phyloP scores from a whole-genome alignment of 371 early-diverging fungal genomes.

The Hamiltosporidium tvaerminnensis region DNA sequence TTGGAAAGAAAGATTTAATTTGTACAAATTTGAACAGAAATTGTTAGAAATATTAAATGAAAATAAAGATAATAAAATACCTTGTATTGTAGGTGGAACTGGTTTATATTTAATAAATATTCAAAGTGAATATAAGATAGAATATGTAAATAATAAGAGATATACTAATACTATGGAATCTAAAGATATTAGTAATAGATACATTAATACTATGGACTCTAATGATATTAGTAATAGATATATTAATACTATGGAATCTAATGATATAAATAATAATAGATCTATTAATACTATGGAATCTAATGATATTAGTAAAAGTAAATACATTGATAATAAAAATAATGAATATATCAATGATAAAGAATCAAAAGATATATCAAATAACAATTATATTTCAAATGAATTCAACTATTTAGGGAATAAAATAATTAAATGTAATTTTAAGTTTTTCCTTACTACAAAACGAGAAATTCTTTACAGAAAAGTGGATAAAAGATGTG shows the following conservation, averaged over 20 bases:
- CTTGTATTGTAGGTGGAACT: slow-evolving; percentile 3
- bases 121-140: too few species aligned
- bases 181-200: neutral
- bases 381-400: neutral
- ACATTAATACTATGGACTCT: neutral
- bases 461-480: neutral
- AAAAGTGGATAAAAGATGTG: slow-evolving; percentile 6
- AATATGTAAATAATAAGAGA: too few species aligned
- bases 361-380: neutral
- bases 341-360: neutral
- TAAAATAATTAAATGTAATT: neutral
- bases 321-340: neutral
- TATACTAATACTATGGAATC: neutral
- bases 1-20: neutral
- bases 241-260: neutral
- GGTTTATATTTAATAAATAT: slow-evolving; percentile 1
- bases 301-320: neutral
- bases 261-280: neutral
- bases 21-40: neutral
- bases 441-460: neutral
- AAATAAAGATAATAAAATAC: neutral
- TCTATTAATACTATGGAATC: neutral
- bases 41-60: neutral
- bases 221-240: neutral
- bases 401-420: too few species aligned